A percentile compares a stretch with the other conserved stretches of the same genome.
Conservation (phyloP, 768 basidiomycete species). For the Hebeloma cylindrosporum region DNA sequence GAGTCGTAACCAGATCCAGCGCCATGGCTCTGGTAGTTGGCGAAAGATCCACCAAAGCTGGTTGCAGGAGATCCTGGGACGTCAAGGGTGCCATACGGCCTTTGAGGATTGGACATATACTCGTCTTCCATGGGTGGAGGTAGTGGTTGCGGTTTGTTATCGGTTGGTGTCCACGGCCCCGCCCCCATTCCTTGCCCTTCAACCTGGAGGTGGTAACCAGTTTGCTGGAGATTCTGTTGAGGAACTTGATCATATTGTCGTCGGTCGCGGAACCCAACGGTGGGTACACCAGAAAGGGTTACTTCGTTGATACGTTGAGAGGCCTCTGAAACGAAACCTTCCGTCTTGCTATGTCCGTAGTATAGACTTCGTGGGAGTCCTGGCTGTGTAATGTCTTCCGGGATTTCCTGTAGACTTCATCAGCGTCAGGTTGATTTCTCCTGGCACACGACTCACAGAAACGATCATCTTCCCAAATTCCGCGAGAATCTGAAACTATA, state of each 20-base stretch:
- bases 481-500: slow-evolving; percentile 44
- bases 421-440: neutral
- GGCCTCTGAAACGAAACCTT: slow-evolving; percentile 63
- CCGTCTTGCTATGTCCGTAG: slow-evolving; percentile 61
- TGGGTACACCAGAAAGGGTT: slow-evolving; percentile 41
- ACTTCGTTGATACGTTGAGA: slow-evolving; percentile 55
- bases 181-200: slow-evolving; percentile 6
- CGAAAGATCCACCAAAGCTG: slow-evolving; percentile 4
- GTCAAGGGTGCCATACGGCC: neutral
- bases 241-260: slow-evolving; percentile 19
- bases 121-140: slow-evolving; percentile 14
- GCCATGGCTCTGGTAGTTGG: neutral
- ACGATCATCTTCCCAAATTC: slow-evolving; percentile 56
- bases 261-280: slow-evolving; percentile 23
- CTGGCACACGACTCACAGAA: slow-evolving; percentile 30
- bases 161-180: slow-evolving; percentile 6
- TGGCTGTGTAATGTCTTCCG: slow-evolving; percentile 77
- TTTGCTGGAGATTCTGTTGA: slow-evolving; percentile 2
- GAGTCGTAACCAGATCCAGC: too few species aligned
- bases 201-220: slow-evolving; percentile 4
- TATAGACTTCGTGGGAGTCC: slow-evolving; percentile 78
- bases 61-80: neutral
- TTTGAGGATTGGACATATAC: neutral
- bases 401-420: slow-evolving; percentile 57
- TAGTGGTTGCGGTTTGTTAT: slow-evolving; percentile 19